Base-by-base conservation (phyloP, 495 filamentous ascomycete species). In the Hypoxylon fuscum region DNA sequence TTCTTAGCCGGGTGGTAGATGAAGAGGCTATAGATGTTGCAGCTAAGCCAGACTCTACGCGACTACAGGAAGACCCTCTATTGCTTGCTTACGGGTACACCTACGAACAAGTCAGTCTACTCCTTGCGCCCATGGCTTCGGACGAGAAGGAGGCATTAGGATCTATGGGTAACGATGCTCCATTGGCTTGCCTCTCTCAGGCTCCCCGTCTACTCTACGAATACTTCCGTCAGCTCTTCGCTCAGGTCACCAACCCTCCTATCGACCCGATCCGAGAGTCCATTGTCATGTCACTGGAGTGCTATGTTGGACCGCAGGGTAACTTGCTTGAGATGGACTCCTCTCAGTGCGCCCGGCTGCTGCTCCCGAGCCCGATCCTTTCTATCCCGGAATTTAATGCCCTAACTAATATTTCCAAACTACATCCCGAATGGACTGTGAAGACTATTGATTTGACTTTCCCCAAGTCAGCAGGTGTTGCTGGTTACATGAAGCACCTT, bases 141-240 rank as follows among this genome's bases (percentile, higher is more conserved):
- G 95, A 99, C 64, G 96, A 96, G 43, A 99, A 99, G 79, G 95
- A 99, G 76, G 96, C 95, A n/a, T 84, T 99, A 22, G 95, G 95
- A 29, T 99, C 95, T 52, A 99, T 99, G 95, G 95, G 95, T 66
- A 99, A 99, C 73, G 95, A 99, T 81, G 92, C 92, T 34, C 95
- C 95, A 12, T 78, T 99, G 64, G 95, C 95, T 22, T 97, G 93
- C 74, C 83, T 99, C 62, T 89, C 95, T 23, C 84, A 88, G 44
- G 90, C 95, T 52, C 94, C 95, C 51, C 92, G 94, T 67, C 81
- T 98, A 51, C 85, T 98, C 35, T 96, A 91, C 72, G 95, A 99
- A 74, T 99, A 99, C 76, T 99, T 98, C 88, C 88, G 96, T 25
- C 92, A 99, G 79, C 88, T 99, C 25, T 99, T 99, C 73, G 95